Percentiles rank a stretch among this genome's conserved stretches.
phyloP scores from a whole-genome alignment of 345 rosid species.

The Chamaenerion angustifolium region DNA sequence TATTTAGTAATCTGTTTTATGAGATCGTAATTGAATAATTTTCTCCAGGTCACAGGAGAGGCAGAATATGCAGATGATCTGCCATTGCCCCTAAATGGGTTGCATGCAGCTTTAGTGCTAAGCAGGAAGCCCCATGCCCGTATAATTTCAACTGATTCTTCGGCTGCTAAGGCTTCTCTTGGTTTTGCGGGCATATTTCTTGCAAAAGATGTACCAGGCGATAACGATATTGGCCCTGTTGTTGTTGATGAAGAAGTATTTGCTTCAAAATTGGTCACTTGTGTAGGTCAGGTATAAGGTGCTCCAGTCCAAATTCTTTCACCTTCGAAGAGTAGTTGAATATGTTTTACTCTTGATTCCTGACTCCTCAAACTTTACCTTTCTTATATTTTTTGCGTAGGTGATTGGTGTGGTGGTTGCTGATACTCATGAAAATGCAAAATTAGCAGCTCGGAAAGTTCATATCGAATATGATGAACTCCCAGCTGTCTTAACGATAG shows the following conservation, averaged over 20 bases:
- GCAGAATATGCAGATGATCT: conserved; percentile 89
- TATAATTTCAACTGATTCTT: conserved; percentile 53
- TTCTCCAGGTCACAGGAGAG: conserved; percentile 74
- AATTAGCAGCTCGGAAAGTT: conserved; percentile 62
- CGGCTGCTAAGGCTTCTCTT: conserved; percentile 51
- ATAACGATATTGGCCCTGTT: conserved; percentile 63
- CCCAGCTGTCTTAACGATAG: conserved; percentile 66
- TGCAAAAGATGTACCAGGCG: conserved; percentile 67
- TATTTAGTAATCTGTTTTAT: too few relatives aligned
- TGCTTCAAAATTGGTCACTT: conserved; percentile 77
- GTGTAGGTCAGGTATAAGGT: conserved; percentile 78
- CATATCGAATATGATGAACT: conserved; percentile 60
- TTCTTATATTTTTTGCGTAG: conserved; percentile 20
- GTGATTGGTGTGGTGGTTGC: conserved; percentile 85
- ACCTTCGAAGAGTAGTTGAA: not conserved
- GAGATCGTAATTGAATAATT: too few relatives aligned
- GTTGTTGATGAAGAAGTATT: conserved; percentile 71
- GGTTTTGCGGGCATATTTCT: conserved; percentile 74
- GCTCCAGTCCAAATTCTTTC: too few relatives aligned
- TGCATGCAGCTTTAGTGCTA: conserved; percentile 78
- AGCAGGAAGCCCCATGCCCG: conserved; percentile 90
- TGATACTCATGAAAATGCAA: conserved; percentile 91
- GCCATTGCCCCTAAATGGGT: conserved; percentile 56
- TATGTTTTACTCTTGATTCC: not conserved
- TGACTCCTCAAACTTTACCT: not conserved